phyloP scores from a whole-genome alignment of 1,284 basidiomycete species.

The Phellopilus nigrolimitatus region DNA sequence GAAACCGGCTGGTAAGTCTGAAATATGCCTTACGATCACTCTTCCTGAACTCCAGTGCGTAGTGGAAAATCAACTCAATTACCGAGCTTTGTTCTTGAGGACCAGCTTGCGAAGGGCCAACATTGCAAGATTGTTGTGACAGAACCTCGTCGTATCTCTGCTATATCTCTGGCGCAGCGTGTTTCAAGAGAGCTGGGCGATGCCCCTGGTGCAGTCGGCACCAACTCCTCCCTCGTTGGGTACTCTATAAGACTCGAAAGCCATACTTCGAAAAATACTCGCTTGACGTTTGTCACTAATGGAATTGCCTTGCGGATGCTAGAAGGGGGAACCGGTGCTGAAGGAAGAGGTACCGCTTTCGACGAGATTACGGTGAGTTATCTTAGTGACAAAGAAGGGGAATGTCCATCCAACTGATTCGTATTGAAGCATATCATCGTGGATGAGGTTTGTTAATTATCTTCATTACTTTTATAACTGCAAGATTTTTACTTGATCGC shows the following conservation, averaged over 20 bases:
- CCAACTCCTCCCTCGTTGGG: conserved; percentile 79
- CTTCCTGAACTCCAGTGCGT: conserved; percentile 13
- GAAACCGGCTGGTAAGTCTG: conserved; percentile 88
- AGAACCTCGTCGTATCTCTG: conserved; percentile 95
- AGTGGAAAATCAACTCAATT: conserved; percentile 98
- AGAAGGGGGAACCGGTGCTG: conserved; percentile 68
- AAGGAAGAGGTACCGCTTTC: conserved; percentile 72
- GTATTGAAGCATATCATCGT: conserved; percentile 72
- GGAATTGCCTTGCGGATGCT: conserved; percentile 98
- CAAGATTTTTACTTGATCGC: not conserved
- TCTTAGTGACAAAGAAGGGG: conserved; percentile 20
- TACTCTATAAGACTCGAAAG: conserved; percentile 95
- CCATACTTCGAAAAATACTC: conserved; percentile 75
- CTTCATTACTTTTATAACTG: not conserved
- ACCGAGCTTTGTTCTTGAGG: conserved; percentile 91
- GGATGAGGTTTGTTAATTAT: conserved; percentile 61
- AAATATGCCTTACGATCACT: not conserved
- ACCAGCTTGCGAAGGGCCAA: conserved; percentile 77
- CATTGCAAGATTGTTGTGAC: conserved; percentile 94
- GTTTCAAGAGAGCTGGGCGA: conserved; percentile 95
- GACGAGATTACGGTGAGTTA: conserved; percentile 84
- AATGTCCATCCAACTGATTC: conserved; percentile 13
- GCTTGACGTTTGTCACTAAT: conserved; percentile 85
- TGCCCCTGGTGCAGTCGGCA: conserved; percentile 75
- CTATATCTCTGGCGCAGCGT: conserved; percentile 94